Percentiles rank a stretch among this genome's conserved stretches.
These are phyloP conservation scores for Sporothrix schenckii DNA, from an alignment of 2,329 filamentous ascomycete species.

Conservation along the genomic window DNA sequence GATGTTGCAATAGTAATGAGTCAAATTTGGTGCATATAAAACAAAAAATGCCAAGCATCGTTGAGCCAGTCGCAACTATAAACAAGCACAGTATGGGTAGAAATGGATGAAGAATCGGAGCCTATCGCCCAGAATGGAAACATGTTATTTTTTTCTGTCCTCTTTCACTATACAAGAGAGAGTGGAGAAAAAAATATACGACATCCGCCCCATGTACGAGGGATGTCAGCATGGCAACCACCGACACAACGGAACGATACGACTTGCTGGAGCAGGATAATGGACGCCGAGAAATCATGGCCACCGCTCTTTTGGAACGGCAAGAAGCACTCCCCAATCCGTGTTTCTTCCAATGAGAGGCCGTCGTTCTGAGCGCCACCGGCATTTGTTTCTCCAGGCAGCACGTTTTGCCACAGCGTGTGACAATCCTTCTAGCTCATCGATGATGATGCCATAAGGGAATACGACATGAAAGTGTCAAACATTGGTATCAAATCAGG, in stretches of 20 bases:
- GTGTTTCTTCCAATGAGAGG: not conserved
- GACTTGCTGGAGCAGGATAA: not conserved
- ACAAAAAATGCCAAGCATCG: no score
- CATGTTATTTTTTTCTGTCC: no score
- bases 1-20: no score
- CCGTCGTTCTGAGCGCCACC: not conserved
- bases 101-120: no score
- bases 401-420: conserved; percentile 5
- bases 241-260: not conserved
- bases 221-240: no score
- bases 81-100: no score
- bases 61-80: no score
- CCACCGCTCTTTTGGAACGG: conserved; percentile 6
- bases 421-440: not conserved
- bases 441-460: not conserved
- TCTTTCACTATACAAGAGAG: no score
- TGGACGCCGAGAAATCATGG: not conserved
- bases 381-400: not conserved
- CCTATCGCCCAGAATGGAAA: not conserved
- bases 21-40: no score
- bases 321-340: not conserved
- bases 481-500: conserved; percentile 5
- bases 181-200: not conserved
- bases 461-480: not conserved
- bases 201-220: not conserved